phyloP scores from a whole-genome alignment of 2,329 filamentous ascomycete genomes.

The Cytospora piceae region DNA sequence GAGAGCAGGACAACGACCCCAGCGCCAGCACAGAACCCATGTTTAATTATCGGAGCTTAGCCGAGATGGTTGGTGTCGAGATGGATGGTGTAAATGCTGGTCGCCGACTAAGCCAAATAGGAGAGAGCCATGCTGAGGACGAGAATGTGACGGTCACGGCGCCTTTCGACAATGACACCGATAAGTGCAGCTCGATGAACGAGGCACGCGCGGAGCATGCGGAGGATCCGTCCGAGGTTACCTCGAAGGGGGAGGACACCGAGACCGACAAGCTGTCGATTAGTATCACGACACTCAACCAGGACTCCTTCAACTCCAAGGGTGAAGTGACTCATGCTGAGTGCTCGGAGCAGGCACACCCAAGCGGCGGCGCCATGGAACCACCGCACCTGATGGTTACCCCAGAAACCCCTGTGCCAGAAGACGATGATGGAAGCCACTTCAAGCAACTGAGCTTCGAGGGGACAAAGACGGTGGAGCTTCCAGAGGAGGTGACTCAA shows the following conservation, averaged over 20 bases:
- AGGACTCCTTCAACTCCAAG: constrained; percentile 26
- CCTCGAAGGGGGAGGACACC: neutral
- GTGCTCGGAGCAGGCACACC: constrained; percentile 31
- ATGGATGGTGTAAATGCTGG: constrained; percentile 54
- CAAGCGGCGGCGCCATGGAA: constrained; percentile 31
- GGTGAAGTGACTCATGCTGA: constrained; percentile 38
- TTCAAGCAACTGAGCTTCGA: constrained; percentile 51
- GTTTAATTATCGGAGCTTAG: constrained; percentile 89
- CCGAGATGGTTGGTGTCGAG: constrained; percentile 76
- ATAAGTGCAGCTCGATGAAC: constrained; percentile 30
- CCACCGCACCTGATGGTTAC: constrained; percentile 53
- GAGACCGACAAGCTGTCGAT: constrained; percentile 30
- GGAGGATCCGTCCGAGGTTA: constrained; percentile 35
- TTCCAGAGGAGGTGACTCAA: constrained; percentile 41
- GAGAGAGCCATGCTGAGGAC: constrained; percentile 25
- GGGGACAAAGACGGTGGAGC: constrained; percentile 40
- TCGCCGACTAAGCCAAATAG: constrained; percentile 38
- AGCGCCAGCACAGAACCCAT: constrained; percentile 70
- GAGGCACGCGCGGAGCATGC: constrained; percentile 46
- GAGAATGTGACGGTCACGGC: constrained; percentile 15
- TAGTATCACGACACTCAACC: constrained; percentile 28
- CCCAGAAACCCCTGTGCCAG: constrained; percentile 50
- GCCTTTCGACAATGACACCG: constrained; percentile 28
- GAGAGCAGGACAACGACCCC: constrained; percentile 50
- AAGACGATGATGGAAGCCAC: constrained; percentile 41